Conservation (phyloP, 2,329 filamentous ascomycete genomes). For the Apiospora pterosperma region DNA sequence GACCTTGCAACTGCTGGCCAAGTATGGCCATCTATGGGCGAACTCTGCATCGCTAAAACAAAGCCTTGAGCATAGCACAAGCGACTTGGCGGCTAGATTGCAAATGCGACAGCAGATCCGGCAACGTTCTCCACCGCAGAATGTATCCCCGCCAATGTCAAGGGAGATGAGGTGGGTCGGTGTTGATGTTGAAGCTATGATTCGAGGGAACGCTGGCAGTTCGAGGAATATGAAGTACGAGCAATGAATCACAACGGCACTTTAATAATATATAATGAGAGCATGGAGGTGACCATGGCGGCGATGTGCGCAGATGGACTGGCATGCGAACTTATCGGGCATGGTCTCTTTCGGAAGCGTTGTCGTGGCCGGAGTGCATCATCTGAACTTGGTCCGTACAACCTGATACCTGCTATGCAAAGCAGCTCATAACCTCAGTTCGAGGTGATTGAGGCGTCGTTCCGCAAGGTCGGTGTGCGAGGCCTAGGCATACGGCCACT, state of each 20-base stretch:
- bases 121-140: slow-evolving; percentile 28
- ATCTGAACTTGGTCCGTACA: neutral
- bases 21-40: slow-evolving; percentile 59
- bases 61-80: slow-evolving; percentile 50
- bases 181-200: slow-evolving; percentile 41
- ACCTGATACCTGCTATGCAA: neutral
- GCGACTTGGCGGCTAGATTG: slow-evolving; percentile 41
- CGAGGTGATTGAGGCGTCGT: neutral
- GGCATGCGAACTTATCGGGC: neutral
- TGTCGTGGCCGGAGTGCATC: neutral
- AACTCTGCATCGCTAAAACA: slow-evolving; percentile 51
- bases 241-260: neutral
- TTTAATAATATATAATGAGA: neutral
- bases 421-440: too few relatives aligned
- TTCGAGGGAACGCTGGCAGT: slow-evolving; percentile 25
- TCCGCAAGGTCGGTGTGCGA: neutral
- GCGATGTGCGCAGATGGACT: too few relatives aligned
- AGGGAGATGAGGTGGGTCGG: slow-evolving; percentile 41
- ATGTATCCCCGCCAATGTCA: slow-evolving; percentile 24
- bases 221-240: slow-evolving; percentile 1
- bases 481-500: neutral
- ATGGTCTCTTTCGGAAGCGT: neutral
- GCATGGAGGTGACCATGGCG: neutral
- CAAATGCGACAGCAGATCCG: slow-evolving; percentile 33
- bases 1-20: slow-evolving; percentile 49